A percentile compares a stretch with the other conserved stretches of the same genome.
These are phyloP conservation scores for Phialophora verrucosa DNA, from an alignment of 2,329 filamentous ascomycete species.

Conservation along the genomic window DNA sequence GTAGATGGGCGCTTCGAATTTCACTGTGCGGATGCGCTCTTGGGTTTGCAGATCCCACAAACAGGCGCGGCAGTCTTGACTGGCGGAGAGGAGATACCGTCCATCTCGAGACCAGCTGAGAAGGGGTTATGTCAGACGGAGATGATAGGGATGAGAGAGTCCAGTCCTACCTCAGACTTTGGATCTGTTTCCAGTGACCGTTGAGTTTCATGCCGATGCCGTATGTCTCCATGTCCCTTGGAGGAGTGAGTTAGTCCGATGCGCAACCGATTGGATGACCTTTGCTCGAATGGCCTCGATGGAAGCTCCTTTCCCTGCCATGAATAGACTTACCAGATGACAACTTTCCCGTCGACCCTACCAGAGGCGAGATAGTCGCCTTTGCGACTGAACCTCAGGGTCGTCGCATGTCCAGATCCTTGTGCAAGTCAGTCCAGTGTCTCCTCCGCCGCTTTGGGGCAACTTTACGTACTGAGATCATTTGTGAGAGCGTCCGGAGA, in stretches of 20 bases:
- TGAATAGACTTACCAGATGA: slow-evolving; percentile 64
- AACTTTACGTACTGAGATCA: slow-evolving; percentile 69
- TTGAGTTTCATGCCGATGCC: slow-evolving; percentile 92
- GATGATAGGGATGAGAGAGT: background rate
- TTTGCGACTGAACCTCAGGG: slow-evolving; percentile 85
- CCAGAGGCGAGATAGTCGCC: slow-evolving; percentile 95
- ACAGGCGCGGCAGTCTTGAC: slow-evolving; percentile 95
- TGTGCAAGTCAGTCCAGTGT: slow-evolving; percentile 14
- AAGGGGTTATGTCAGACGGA: background rate
- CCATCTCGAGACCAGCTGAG: slow-evolving; percentile 87
- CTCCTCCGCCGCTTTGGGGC: background rate
- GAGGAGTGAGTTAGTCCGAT: background rate
- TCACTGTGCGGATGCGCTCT: slow-evolving; percentile 76
- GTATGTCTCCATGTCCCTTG: slow-evolving; percentile 87
- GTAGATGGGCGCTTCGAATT: slow-evolving; percentile 91
- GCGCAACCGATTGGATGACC: background rate
- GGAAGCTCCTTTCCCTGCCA: background rate
- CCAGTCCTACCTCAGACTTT: slow-evolving; percentile 70
- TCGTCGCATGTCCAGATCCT: slow-evolving; percentile 69
- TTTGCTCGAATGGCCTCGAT: background rate
- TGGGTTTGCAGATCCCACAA: slow-evolving; percentile 88
- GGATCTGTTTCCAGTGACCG: slow-evolving; percentile 91
- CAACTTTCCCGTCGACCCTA: slow-evolving; percentile 88
- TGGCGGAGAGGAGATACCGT: slow-evolving; percentile 87
- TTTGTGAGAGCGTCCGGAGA: slow-evolving; percentile 90